These are phyloP conservation scores for Scleromitrula shiraiana DNA, from an alignment of 2,329 filamentous ascomycete species.

Conservation along the genomic window DNA sequence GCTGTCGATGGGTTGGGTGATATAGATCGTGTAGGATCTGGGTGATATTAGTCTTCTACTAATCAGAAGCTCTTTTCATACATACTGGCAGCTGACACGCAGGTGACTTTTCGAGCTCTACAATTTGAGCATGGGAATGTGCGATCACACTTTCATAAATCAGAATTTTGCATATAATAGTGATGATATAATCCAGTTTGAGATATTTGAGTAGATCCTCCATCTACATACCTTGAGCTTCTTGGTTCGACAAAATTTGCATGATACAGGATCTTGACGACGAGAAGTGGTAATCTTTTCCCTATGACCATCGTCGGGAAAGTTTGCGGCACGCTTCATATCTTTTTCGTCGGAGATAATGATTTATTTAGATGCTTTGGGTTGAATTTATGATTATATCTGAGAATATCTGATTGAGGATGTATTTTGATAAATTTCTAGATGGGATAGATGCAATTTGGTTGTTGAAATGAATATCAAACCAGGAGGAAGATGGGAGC, in stretches of 20 bases:
- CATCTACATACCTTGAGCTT: constrained; percentile 12
- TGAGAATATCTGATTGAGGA: background rate
- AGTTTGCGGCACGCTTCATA: constrained; percentile 2
- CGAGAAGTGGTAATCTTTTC: constrained; percentile 10
- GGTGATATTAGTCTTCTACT: background rate
- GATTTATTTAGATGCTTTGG: no score
- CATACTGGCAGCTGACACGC: background rate
- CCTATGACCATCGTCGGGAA: background rate
- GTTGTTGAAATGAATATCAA: no score
- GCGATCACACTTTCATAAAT: constrained; percentile 18
- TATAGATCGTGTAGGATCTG: background rate
- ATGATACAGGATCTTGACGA: constrained; percentile 23
- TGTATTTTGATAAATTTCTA: no score
- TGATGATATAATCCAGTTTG: no score
- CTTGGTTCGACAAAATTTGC: constrained; percentile 20
- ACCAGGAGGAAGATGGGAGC: no score
- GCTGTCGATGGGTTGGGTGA: background rate
- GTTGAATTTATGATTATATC: background rate
- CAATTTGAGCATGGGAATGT: constrained; percentile 23
- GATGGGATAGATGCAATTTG: no score
- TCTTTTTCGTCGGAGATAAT: background rate
- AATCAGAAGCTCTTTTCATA: background rate
- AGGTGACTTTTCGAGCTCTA: constrained; percentile 12
- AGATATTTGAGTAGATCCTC: background rate
- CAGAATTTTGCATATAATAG: no score